phyloP scores from a whole-genome alignment of 495 filamentous ascomycete species.

The Thermochaetoides thermophila region DNA sequence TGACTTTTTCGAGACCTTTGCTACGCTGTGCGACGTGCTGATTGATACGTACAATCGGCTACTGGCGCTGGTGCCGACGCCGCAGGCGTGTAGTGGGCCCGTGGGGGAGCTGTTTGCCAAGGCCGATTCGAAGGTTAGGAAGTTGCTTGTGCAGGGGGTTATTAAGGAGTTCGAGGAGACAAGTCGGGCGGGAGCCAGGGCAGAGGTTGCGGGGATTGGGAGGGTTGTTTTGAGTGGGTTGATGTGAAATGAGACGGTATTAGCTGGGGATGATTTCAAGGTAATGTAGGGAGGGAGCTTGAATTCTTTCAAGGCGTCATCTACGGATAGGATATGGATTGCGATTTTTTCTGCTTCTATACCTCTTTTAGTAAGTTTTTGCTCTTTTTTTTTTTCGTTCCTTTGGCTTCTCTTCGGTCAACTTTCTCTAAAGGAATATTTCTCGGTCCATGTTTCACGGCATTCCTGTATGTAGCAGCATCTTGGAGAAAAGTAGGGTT shows the following conservation, averaged over 20 bases:
- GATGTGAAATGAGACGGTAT: slow-evolving; percentile 51
- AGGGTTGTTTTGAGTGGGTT: slow-evolving; percentile 83
- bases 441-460: too few species aligned
- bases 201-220: slow-evolving; percentile 68
- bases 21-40: slow-evolving; percentile 90
- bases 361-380: neutral
- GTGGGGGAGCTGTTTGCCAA: slow-evolving; percentile 78
- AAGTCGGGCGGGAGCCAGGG: slow-evolving; percentile 55
- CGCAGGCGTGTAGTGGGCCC: slow-evolving; percentile 42
- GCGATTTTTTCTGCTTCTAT: neutral
- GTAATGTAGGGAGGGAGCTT: neutral
- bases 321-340: too few species aligned
- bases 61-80: slow-evolving; percentile 50
- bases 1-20: slow-evolving; percentile 93
- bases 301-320: too few species aligned
- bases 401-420: neutral
- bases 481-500: too few species aligned
- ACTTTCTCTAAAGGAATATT: neutral
- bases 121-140: slow-evolving; percentile 69
- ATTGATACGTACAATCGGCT: slow-evolving; percentile 83
- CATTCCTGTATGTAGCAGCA: too few species aligned
- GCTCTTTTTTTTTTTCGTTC: neutral
- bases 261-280: neutral
- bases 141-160: slow-evolving; percentile 69
- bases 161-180: slow-evolving; percentile 89